Percentiles rank a stretch among this genome's conserved stretches.
phyloP scores from a whole-genome alignment of 805 yeast genomes.

The Candida qinlingensis region DNA sequence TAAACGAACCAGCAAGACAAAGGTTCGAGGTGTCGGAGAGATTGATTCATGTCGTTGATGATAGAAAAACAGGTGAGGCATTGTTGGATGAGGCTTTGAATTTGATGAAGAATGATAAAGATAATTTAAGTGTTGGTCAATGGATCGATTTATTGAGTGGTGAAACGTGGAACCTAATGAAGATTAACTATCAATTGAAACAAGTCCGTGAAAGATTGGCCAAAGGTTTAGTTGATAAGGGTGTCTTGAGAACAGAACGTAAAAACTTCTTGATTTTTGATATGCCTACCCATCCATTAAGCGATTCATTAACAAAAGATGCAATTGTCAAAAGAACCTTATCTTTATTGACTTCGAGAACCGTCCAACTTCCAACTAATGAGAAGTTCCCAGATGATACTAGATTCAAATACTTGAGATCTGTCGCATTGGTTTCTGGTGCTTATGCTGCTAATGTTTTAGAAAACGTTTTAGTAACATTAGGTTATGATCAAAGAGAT shows the following conservation, averaged over 20 bases:
- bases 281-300: constrained; percentile 97
- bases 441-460: constrained; percentile 95
- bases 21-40: constrained; percentile 86
- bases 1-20: constrained; percentile 88
- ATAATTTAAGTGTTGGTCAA: constrained; percentile 67
- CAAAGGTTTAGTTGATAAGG: constrained; percentile 95
- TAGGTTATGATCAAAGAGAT: constrained; percentile 85
- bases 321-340: constrained; percentile 70
- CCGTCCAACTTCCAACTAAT: constrained; percentile 49
- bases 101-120: constrained; percentile 80
- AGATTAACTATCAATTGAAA: constrained; percentile 90
- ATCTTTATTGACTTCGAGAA: constrained; percentile 65
- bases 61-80: constrained; percentile 89
- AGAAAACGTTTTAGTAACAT: constrained; percentile 74
- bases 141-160: constrained; percentile 95
- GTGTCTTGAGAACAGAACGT: constrained; percentile 91
- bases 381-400: constrained; percentile 66
- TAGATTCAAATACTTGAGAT: constrained; percentile 66
- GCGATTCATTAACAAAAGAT: constrained; percentile 82
- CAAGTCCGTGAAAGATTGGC: constrained; percentile 96
- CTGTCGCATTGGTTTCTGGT: constrained; percentile 79
- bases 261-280: constrained; percentile 91
- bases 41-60: constrained; percentile 79
- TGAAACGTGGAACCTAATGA: constrained; percentile 96
- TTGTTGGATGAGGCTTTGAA: constrained; percentile 89